Conservation (phyloP, 148 eudicot genomes). For the Cornus controversa region DNA sequence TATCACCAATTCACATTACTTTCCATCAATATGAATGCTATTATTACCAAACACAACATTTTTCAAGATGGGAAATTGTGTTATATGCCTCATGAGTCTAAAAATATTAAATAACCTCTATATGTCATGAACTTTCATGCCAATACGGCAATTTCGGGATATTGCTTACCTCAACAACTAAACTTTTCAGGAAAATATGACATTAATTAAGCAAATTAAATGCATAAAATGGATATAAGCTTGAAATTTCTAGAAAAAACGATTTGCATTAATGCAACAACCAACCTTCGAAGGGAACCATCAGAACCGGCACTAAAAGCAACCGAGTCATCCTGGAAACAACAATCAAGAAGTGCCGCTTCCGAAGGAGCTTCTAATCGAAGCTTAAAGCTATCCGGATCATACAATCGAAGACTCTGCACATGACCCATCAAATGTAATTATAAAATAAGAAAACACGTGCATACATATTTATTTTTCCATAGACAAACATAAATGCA, state of each 20-base stretch:
- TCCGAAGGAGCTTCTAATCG: constrained; percentile 52
- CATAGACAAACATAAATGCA: not conserved
- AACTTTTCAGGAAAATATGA: not conserved
- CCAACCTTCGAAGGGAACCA: constrained; percentile 64
- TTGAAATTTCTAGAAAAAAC: not conserved
- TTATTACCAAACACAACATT: not conserved
- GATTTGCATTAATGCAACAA: not conserved
- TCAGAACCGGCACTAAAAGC: constrained; percentile 61
- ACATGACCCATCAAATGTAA: constrained; percentile 6
- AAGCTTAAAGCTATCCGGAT: constrained; percentile 49
- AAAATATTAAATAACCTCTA: not conserved
- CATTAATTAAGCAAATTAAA: not conserved
- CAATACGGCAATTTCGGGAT: not conserved
- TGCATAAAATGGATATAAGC: not conserved
- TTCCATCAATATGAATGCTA: not conserved
- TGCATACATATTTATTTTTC: not conserved
- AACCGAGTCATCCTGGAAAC: constrained; percentile 53
- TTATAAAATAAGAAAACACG: not conserved
- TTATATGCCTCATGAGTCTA: not conserved
- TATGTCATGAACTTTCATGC: not conserved
- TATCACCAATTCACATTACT: not conserved
- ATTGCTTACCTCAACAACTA: not conserved
- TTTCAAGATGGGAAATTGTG: not conserved
- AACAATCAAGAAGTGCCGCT: constrained; percentile 75
- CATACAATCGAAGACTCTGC: constrained; percentile 69